Evolutionary conservation across 129 eudicot genomes (phyloP), one percentile per base, ranked within the genome.

Genomic region (Smallanthus sonchifolius): DNA sequence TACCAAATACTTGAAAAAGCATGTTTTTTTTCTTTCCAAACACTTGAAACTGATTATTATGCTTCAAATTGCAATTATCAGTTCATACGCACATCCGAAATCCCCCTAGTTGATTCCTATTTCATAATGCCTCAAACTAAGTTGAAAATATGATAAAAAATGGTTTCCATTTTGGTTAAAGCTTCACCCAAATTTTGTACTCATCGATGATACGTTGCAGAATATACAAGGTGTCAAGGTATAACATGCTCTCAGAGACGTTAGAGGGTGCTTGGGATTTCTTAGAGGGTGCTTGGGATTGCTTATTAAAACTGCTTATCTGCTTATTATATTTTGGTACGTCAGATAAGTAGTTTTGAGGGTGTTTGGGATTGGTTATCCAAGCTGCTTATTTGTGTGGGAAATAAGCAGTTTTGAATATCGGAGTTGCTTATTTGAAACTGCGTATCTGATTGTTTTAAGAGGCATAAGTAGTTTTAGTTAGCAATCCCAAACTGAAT

Each of bases 81-180:
- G 47, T 42, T 65, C 4, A 14, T 6, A 6, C 15, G 15, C 35
- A 38, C 32, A 37, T 38, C 35, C 35, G 39, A 15, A 1, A 28
- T 13, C 45, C 34, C 43, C 35, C 9, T 65, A 5, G 9, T 65
- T 65, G 32, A n/a, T 67, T 54, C 11, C 42, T 8, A 34, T 38
- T 65, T 49, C 15, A 17, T 7, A 37, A 55, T 39, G 40, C 67
- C 20, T 11, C 47, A 11, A 32, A 49, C 30, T 19, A 37, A 49
- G 36, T 32, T 37, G 6, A 45, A n/a, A 74, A 36, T 47, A 56
- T 64, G 63, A 40, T 7, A 63, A 24, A 63, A 13, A 35, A 47
- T 64, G 71, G 63, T 64, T n/a, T 61, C 30, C 14, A 7, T 45
- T 43, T 35, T 74, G 70, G 70, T 45, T 2, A 36, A 65, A 39